These are phyloP conservation scores for Salix viminalis DNA, from an alignment of 345 rosid genomes.

Conservation along the genomic window DNA sequence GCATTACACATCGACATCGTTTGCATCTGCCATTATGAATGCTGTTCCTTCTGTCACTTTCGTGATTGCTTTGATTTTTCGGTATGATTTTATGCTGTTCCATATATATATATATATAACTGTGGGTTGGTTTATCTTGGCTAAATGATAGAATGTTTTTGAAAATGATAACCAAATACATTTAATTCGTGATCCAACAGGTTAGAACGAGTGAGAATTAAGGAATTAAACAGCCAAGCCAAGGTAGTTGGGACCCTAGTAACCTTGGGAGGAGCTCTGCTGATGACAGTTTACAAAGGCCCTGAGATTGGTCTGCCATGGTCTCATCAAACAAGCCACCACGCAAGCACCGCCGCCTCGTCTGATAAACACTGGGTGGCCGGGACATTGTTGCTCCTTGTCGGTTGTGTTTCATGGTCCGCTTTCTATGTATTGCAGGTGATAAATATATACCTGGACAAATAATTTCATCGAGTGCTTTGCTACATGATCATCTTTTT, in stretches of 20 bases:
- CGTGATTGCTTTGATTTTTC: conserved; percentile 49
- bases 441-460: not conserved
- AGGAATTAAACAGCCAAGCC: conserved; percentile 48
- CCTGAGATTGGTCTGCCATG: conserved; percentile 42
- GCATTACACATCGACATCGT: conserved; percentile 65
- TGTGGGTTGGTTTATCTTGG: no score
- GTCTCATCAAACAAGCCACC: conserved; percentile 28
- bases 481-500: no score
- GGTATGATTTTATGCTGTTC: conserved; percentile 24
- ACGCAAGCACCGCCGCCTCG: conserved; percentile 6
- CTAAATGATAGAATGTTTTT: no score
- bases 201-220: conserved; percentile 48
- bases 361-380: conserved; percentile 50
- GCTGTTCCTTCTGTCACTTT: conserved; percentile 77
- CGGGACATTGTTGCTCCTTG: conserved; percentile 58
- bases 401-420: conserved; percentile 72
- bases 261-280: conserved; percentile 60
- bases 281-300: conserved; percentile 70
- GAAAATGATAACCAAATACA: not conserved
- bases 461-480: no score
- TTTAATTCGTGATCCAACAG: conserved; percentile 20
- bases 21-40: conserved; percentile 68
- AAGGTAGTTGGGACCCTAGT: conserved; percentile 59
- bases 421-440: conserved; percentile 61
- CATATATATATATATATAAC: no score